These are phyloP conservation scores for Trypanosoma lewisi DNA, from an alignment of 208 protist species.

Conservation along the genomic window DNA sequence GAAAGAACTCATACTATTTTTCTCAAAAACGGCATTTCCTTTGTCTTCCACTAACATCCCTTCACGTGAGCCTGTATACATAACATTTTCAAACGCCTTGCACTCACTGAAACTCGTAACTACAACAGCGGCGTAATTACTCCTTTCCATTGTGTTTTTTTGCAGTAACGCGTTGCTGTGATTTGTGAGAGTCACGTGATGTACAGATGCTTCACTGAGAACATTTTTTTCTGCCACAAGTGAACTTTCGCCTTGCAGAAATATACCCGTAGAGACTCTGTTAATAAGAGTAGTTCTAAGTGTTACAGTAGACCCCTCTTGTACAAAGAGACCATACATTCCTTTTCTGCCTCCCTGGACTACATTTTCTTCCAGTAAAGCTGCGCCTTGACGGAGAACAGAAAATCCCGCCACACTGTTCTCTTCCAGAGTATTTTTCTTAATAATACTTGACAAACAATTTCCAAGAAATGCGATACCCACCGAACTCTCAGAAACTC, in stretches of 20 bases:
- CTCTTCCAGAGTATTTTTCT: constrained; percentile 11
- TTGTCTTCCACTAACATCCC: constrained; percentile 22
- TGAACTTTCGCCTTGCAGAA: constrained; percentile 14
- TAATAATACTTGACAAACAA: constrained; percentile 19
- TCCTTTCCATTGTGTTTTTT: constrained; percentile 28
- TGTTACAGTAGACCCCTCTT: constrained; percentile 17
- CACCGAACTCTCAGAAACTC: constrained; percentile 10
- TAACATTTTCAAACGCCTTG: constrained; percentile 17
- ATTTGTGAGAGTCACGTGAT: constrained; percentile 24
- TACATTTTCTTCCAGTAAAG: constrained; percentile 17
- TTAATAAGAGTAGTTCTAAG: constrained; percentile 12
- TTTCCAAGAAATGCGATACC: constrained; percentile 31
- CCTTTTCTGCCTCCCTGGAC: constrained; percentile 4
- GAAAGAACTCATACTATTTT: constrained; percentile 30
- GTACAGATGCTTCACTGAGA: constrained; percentile 18
- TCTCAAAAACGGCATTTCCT: constrained; percentile 18
- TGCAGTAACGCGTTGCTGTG: constrained; percentile 19
- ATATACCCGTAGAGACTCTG: constrained; percentile 18
- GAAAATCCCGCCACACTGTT: constrained; percentile 26
- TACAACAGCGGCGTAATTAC: constrained; percentile 17
- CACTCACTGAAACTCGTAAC: constrained; percentile 25
- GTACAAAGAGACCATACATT: constrained; percentile 32
- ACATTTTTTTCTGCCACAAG: constrained; percentile 25
- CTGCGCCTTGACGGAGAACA: constrained; percentile 13
- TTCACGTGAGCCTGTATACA: constrained; percentile 20